phyloP scores from a whole-genome alignment of 441 rosid genomes.

The Aleurites moluccanus region DNA sequence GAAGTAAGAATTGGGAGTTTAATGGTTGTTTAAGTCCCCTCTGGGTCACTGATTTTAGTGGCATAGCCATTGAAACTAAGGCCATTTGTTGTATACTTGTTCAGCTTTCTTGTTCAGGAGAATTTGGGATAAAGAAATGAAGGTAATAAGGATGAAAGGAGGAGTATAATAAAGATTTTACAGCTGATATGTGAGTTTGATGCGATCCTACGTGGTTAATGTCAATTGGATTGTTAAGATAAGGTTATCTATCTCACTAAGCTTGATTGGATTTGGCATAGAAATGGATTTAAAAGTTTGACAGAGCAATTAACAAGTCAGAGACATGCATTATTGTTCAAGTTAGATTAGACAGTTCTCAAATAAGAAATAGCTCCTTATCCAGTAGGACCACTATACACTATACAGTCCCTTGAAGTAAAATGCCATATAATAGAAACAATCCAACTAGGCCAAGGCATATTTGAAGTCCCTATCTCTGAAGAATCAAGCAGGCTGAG shows the following conservation, averaged over 20 bases:
- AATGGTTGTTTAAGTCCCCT: conserved; percentile 14
- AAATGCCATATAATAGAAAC: not conserved
- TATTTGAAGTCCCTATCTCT: no score
- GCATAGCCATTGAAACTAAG: conserved; percentile 36
- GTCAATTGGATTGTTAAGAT: conserved; percentile 27
- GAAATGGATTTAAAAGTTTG: not conserved
- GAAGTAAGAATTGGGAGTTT: conserved; percentile 25
- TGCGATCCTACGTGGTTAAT: not conserved
- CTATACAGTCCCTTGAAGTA: not conserved
- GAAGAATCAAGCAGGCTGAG: not conserved
- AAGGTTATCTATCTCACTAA: conserved; percentile 35
- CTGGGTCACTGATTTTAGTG: conserved; percentile 17
- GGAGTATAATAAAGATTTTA: not conserved
- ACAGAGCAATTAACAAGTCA: not conserved
- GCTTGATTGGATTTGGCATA: conserved; percentile 6
- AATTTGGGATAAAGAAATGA: not conserved
- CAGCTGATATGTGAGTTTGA: not conserved
- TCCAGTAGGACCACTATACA: not conserved
- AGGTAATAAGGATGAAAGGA: not conserved
- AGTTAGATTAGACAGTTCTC: no score
- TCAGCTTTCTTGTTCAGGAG: not conserved
- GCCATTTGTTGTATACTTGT: conserved; percentile 28
- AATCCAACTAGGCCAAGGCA: not conserved
- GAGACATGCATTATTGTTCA: not conserved
- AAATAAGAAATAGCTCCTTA: not conserved